These are phyloP conservation scores for Dorcoceras hygrometricum DNA, from an alignment of 257 asterid species.

Conservation along the genomic window DNA sequence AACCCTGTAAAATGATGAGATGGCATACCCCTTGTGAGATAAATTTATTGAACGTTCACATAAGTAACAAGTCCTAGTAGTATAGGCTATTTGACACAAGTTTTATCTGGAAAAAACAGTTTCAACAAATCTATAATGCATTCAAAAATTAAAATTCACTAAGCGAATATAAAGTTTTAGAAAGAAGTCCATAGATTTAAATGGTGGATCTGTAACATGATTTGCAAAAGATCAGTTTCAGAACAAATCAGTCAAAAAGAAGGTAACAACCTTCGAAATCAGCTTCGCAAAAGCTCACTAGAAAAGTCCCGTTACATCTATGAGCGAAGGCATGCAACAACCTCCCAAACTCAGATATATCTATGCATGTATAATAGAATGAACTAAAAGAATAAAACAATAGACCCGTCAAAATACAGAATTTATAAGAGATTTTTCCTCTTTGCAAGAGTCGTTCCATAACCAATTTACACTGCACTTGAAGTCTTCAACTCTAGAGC, in stretches of 20 bases:
- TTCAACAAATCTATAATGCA: background rate
- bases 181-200: background rate
- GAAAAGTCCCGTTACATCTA: background rate
- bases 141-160: background rate
- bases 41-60: background rate
- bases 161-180: background rate
- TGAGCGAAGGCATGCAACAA: background rate
- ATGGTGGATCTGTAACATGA: background rate
- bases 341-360: background rate
- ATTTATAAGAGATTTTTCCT: background rate
- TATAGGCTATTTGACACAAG: background rate
- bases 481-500: conserved; percentile 5
- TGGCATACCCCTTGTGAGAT: background rate
- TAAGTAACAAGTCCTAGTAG: background rate
- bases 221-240: background rate
- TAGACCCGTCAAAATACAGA: background rate
- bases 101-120: too few relatives aligned
- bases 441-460: background rate
- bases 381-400: background rate
- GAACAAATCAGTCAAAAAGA: conserved; percentile 17
- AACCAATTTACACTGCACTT: background rate
- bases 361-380: background rate
- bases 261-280: background rate
- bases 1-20: conserved; percentile 45
- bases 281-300: background rate